Evolutionary conservation across 2,329 filamentous ascomycete species (phyloP), one percentile per base, ranked within the genome.

Genomic region (Scleromitrula shiraiana): DNA sequence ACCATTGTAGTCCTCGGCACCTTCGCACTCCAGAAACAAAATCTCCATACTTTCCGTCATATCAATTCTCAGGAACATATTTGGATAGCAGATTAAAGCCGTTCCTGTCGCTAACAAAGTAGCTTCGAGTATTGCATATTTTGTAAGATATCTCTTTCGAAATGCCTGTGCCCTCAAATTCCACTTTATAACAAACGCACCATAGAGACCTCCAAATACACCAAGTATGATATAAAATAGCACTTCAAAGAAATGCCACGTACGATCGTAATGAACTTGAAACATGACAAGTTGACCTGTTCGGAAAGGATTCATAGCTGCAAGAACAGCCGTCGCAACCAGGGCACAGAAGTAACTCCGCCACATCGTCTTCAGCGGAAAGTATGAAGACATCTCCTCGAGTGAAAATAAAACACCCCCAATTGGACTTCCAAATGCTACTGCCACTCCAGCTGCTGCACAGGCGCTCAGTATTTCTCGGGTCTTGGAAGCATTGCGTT

Each of bases 31-130:
- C 12, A 86, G 76, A 65, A 98, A 98, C 9, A 98, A 70, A 54
- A 96, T 95, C 65, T 97, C 90, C 93, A 98, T 97, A 70, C 89
- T 95, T 70, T 97, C 91, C 0, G 93, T 96, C 93, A 98, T 97
- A 67, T 98, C 94, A 59, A 97, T 96, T 47, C 88, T 77, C 49
- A 98, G 65, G 56, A 98, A 97, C 65, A 86, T 89, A 59, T 98
- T 98, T 1, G 91, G 93, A 62, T 95, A 98, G 67, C 91, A 96
- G n/a, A 98, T 75, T 20, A 97, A 74, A 8, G 90, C 93, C 4
- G 93, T 98, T 7, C 80, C 76, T 0, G 82, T 78, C 1, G 93
- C 90, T 33, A 98, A 70, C 14, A 95, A 67, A 1, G 88, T 90
- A 0, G 89, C 86, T 66, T 98, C 93, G 3, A 90, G 74, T 26